Evolutionary conservation across 2,329 filamentous ascomycete species (phyloP), one percentile per base, ranked within the genome.

Genomic region (Emericellopsis cladophorae): DNA sequence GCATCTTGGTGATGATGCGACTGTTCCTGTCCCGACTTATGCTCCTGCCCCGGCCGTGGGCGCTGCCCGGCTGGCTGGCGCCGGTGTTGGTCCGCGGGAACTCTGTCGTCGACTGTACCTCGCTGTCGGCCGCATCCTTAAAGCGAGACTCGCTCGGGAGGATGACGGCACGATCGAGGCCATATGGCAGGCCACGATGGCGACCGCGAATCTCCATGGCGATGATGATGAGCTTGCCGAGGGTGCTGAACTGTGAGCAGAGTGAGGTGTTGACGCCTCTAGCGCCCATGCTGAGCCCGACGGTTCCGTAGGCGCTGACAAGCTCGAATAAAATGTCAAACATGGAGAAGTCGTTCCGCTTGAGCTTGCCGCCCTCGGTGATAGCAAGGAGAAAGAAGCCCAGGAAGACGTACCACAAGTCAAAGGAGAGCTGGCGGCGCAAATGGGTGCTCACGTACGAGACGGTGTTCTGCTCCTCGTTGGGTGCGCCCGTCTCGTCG

Each of bases 331-430:
- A 68, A 6, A 80, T 67, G 7, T 71, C 64, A 55, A 85, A 89
- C 56, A 85, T 65, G 43, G 76, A 73, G 51, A 88, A 84, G 4
- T 79, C 65, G 26, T 61, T 59, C 4, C 53, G 72, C 54, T 84
- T 68, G 11, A 98, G 67, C 14, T 79, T 76, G 7, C 52, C 43
- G 4, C 88, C 90, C 63, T 98, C 93, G 24, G 84, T 79, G 51
- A 98, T 95, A 45, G 83, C 74, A 52, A 98, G 84, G 56, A 96
- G 76, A 63, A 98, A 98, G 50, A 94, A 78, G 1, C 92, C 92
- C 18, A 96, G 59, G 55, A 94, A 95, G 43, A 98, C 83, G 53
- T 88, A 98, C 92, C 92, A 98, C 60, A 98, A 61, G 62, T 98
- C 92, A 64, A 98, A 98, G 41, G 88, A 94, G 31, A 98, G 74